Percentiles rank a stretch among this genome's conserved stretches.
Evolutionary conservation across 352 stramenopile genomes (phyloP).

Genomic region (Phytophthora kernoviae): DNA sequence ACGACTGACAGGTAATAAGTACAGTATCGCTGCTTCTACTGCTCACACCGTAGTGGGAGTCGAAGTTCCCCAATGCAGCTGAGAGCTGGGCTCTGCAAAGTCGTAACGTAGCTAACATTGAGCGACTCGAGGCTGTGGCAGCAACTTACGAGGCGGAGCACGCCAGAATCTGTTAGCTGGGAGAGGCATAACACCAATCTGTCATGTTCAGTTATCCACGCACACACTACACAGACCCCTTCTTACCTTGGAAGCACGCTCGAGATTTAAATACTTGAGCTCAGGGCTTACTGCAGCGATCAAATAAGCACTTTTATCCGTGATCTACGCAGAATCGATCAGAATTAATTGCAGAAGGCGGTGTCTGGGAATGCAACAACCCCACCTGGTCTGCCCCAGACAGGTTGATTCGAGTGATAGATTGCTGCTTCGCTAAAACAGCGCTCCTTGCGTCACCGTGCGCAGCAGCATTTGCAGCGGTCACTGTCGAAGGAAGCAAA

Average conservation of each 20-base stretch:
- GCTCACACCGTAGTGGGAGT: conserved; percentile 56
- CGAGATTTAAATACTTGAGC: conserved; percentile 50
- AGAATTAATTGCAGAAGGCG: neutral
- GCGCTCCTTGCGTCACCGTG: neutral
- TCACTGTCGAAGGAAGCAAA: conserved; percentile 26
- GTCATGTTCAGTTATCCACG: neutral
- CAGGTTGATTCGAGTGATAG: conserved; percentile 56
- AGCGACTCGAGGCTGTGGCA: conserved; percentile 59
- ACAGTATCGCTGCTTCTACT: conserved; percentile 1
- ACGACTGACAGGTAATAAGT: neutral
- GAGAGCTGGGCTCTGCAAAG: conserved; percentile 54
- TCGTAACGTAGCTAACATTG: conserved; percentile 59
- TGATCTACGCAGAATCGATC: conserved; percentile 34
- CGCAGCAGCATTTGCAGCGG: conserved; percentile 4
- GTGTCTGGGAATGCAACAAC: too few species aligned
- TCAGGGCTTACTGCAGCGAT: conserved; percentile 41
- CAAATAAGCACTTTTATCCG: conserved; percentile 41
- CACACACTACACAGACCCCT: neutral
- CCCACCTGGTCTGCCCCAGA: conserved; percentile 55
- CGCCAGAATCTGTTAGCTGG: conserved; percentile 63
- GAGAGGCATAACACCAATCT: neutral
- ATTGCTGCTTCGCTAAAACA: conserved; percentile 5
- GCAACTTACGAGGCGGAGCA: conserved; percentile 54
- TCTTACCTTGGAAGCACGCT: conserved; percentile 45
- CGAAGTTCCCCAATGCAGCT: conserved; percentile 59